A percentile compares a stretch with the other conserved stretches of the same genome.
Evolutionary conservation across 176 grass and related monocot genomes (phyloP).

Genomic region (Lolium perenne): DNA sequence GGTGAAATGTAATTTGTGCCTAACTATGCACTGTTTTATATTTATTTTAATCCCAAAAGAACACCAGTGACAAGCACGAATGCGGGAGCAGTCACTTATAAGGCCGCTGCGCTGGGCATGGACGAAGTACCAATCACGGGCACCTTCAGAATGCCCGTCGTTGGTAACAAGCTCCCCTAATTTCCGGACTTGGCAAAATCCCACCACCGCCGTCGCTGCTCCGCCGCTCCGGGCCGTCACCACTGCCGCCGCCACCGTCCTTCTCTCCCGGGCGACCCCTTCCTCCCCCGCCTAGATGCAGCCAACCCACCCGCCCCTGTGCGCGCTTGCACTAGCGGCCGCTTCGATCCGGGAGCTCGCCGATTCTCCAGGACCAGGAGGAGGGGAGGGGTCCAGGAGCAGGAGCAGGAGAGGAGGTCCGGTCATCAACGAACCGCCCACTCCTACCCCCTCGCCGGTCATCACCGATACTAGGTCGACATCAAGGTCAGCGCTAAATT

Average conservation of each 20-base stretch:
- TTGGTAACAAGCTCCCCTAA: too few relatives aligned
- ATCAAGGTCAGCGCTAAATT: background rate
- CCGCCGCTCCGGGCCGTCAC: too few relatives aligned
- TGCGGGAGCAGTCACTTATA: too few relatives aligned
- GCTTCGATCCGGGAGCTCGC: background rate
- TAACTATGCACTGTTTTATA: too few relatives aligned
- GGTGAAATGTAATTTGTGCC: too few relatives aligned
- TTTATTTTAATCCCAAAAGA: too few relatives aligned
- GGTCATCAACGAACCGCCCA: background rate
- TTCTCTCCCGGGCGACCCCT: background rate
- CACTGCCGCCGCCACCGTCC: background rate
- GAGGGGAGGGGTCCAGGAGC: background rate
- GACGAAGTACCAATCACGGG: too few relatives aligned
- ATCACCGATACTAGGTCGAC: background rate
- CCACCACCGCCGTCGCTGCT: too few relatives aligned
- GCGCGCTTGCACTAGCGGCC: background rate
- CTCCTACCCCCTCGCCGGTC: background rate
- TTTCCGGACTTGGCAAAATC: too few relatives aligned
- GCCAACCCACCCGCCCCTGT: background rate
- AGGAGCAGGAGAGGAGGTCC: background rate
- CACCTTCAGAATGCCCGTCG: too few relatives aligned
- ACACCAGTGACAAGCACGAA: too few relatives aligned
- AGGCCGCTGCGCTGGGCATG: too few relatives aligned
- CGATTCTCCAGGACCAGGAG: background rate
- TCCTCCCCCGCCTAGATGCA: background rate